Conservation (phyloP, 2,329 filamentous ascomycete genomes). For the Neocucurbitaria cava region DNA sequence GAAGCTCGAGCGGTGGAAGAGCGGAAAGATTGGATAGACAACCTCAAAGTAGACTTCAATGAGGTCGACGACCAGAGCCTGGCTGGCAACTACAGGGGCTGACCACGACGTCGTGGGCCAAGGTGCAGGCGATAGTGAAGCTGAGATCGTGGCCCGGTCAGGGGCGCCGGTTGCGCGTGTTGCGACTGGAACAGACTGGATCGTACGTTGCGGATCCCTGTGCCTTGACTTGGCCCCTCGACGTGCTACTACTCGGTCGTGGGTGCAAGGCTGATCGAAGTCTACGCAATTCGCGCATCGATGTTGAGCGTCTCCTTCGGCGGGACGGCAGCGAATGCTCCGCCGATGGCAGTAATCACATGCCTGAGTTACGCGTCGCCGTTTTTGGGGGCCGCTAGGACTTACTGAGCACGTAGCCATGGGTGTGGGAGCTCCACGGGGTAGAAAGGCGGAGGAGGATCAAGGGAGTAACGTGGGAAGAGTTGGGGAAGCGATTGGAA, state of each 20-base stretch:
- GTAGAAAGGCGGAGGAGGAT: not conserved
- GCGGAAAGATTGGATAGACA: conserved; percentile 26
- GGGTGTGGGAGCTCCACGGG: too few species aligned
- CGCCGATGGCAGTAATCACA: conserved; percentile 60
- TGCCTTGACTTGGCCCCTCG: conserved; percentile 1
- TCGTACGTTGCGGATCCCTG: conserved; percentile 10
- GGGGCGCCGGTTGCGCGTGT: not conserved
- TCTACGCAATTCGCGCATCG: conserved; percentile 5
- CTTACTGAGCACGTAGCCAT: not conserved
- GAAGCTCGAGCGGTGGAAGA: conserved; percentile 6
- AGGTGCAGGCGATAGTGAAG: not conserved
- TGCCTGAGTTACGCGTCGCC: not conserved
- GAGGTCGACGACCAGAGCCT: conserved; percentile 54
- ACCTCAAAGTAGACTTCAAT: conserved; percentile 13
- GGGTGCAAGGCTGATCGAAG: conserved; percentile 11
- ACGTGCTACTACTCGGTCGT: conserved; percentile 7
- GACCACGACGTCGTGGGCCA: conserved; percentile 4
- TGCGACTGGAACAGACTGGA: not conserved
- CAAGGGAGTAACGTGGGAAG: not conserved
- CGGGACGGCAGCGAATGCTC: conserved; percentile 54
- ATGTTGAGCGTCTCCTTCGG: not conserved
- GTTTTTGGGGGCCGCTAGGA: not conserved
- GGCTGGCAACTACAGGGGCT: conserved; percentile 51
- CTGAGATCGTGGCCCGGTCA: not conserved
- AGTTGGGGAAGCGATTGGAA: too few species aligned